Percentiles rank a stretch among this genome's conserved stretches.
Conservation (phyloP, 805 yeast genomes). For the Schwanniomyces vanrijiae region DNA sequence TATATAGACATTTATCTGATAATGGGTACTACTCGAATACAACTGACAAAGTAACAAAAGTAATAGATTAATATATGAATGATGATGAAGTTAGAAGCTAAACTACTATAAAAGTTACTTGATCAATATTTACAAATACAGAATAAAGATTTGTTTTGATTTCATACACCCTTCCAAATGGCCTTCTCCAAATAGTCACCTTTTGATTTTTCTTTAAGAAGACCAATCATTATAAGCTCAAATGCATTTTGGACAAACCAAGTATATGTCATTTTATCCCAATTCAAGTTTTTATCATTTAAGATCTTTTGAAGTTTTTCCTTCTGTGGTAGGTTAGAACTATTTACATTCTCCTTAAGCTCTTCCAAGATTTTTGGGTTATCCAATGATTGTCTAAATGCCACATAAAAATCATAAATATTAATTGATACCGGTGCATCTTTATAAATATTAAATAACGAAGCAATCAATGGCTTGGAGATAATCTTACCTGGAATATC, state of each 20-base stretch:
- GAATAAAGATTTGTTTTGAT: too few relatives aligned
- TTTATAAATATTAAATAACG: conserved; percentile 66
- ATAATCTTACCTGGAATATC: conserved; percentile 1
- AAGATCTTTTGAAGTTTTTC: background rate
- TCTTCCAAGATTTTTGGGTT: conserved; percentile 21
- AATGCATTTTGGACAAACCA: conserved; percentile 75
- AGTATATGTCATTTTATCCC: conserved; percentile 65
- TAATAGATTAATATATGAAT: background rate
- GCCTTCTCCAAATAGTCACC: conserved; percentile 69
- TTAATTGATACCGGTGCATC: conserved; percentile 75
- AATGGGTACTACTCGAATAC: background rate
- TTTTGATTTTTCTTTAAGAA: conserved; percentile 61
- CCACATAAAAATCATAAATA: conserved; percentile 63
- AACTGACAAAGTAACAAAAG: background rate
- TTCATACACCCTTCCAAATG: conserved; percentile 64
- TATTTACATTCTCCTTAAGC: conserved; percentile 6
- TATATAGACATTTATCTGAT: conserved; percentile 20
- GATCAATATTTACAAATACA: too few relatives aligned
- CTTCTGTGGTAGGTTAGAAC: background rate
- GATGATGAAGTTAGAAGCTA: too few relatives aligned
- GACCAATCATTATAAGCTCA: conserved; percentile 69
- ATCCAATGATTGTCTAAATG: conserved; percentile 53
- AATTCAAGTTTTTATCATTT: conserved; percentile 34
- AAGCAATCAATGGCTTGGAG: conserved; percentile 49
- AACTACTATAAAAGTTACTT: too few relatives aligned